These are phyloP conservation scores for Irpex sp. DNA, from an alignment of 1,284 basidiomycete species.

Conservation along the genomic window DNA sequence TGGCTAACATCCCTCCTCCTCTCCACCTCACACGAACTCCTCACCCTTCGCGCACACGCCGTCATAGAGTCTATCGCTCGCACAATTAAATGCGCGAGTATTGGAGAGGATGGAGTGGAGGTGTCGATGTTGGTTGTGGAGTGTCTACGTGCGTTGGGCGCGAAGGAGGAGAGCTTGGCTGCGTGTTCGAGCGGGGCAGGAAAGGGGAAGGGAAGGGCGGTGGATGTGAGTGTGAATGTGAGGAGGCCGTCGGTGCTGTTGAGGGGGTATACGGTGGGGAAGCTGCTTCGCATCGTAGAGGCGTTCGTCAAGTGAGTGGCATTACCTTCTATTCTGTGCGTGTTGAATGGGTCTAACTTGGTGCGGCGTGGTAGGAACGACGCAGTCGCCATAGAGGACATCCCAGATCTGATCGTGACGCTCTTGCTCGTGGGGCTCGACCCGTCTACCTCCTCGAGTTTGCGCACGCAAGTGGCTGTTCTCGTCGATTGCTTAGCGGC, in stretches of 20 bases:
- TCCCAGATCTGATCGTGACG: constrained; percentile 43
- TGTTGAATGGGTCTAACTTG: too few species aligned
- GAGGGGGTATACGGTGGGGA: neutral
- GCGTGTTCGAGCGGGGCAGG: too few species aligned
- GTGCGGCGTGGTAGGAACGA: neutral
- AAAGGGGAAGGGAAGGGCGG: too few species aligned
- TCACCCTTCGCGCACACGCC: neutral
- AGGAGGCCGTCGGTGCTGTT: neutral
- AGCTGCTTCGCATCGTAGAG: constrained; percentile 38
- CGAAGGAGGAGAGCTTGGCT: constrained; percentile 10
- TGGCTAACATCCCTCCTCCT: constrained; percentile 22
- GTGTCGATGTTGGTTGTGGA: constrained; percentile 15
- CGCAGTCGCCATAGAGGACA: constrained; percentile 32
- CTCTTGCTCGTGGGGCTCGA: constrained; percentile 57
- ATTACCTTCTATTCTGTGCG: too few species aligned
- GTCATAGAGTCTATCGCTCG: neutral
- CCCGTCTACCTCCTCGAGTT: constrained; percentile 34
- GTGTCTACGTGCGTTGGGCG: constrained; percentile 13
- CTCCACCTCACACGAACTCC: constrained; percentile 8
- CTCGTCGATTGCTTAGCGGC: constrained; percentile 42
- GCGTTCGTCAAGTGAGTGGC: constrained; percentile 20
- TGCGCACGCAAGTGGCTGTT: constrained; percentile 39
- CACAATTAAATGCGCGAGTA: neutral
- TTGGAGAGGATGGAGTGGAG: too few species aligned
- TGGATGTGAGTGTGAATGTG: too few species aligned